Evolutionary conservation across 129 eudicot genomes (phyloP).

Genomic region (Daucus carota): DNA sequence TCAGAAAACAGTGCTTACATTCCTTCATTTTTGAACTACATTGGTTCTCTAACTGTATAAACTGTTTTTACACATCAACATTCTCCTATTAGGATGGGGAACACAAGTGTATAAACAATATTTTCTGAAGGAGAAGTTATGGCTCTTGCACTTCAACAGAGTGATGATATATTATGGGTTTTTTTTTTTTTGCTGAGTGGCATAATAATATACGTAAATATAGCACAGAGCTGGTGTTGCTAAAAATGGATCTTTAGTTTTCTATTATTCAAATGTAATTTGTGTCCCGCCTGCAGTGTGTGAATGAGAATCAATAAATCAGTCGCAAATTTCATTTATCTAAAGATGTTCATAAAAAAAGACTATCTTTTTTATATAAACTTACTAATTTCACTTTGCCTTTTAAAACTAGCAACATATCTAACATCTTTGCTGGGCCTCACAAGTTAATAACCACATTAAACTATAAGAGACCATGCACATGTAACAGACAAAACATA

Average conservation of each 20-base stretch:
- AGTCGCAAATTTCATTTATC: neutral
- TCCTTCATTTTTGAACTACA: neutral
- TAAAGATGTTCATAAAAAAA: neutral
- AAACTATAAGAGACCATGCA: conserved; percentile 1
- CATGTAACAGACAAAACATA: conserved; percentile 26
- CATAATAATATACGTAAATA: neutral
- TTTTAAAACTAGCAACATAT: neutral
- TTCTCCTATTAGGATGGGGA: neutral
- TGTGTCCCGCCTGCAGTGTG: neutral
- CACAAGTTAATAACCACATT: neutral
- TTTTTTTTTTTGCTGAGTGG: neutral
- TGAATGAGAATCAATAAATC: neutral
- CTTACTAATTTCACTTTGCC: neutral
- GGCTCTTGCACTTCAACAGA: neutral
- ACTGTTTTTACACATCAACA: neutral
- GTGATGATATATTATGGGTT: neutral
- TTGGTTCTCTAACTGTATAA: neutral
- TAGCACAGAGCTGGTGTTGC: neutral
- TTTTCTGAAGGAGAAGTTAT: neutral
- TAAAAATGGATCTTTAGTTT: neutral
- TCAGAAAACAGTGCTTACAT: neutral
- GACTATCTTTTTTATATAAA: neutral
- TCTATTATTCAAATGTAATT: neutral
- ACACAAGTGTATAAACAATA: too few species aligned
- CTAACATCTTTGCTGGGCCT: neutral